These are phyloP conservation scores for Auricularia cornea DNA, from an alignment of 768 basidiomycete species.

Conservation along the genomic window DNA sequence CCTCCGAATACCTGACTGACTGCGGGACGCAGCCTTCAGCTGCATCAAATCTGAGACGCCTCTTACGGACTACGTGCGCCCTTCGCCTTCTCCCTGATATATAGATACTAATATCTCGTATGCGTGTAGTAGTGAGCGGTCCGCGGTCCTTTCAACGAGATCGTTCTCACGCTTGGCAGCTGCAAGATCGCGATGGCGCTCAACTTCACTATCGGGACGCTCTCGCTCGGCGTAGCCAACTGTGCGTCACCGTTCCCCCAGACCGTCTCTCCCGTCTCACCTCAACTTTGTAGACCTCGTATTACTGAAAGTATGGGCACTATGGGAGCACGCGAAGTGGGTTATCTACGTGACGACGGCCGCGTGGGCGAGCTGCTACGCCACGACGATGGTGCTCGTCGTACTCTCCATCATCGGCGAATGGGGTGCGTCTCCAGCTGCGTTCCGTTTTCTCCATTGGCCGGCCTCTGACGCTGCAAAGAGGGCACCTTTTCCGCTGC, in stretches of 20 bases:
- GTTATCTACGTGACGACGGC: not conserved
- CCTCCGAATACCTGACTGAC: not conserved
- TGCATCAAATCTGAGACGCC: not conserved
- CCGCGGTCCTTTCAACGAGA: too few species aligned
- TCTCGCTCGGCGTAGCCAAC: not conserved
- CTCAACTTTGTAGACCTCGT: not conserved
- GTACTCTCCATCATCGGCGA: not conserved
- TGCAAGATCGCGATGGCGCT: not conserved
- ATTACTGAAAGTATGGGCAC: not conserved
- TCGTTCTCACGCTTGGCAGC: not conserved
- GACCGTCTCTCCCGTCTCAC: not conserved
- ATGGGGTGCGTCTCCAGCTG: not conserved
- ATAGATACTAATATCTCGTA: too few species aligned
- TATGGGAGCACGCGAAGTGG: not conserved
- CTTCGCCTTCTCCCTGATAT: too few species aligned
- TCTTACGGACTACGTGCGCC: not conserved
- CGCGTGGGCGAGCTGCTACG: not conserved
- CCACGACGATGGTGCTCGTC: not conserved
- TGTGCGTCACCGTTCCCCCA: not conserved
- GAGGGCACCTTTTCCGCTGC: not conserved
- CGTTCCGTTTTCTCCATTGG: not conserved
- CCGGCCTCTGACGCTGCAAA: not conserved
- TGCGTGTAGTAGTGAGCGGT: too few species aligned
- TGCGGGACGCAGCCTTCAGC: not conserved
- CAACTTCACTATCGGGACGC: not conserved